Evolutionary conservation across 1,284 basidiomycete genomes (phyloP).

Genomic region (Afroboletus lepidellus): DNA sequence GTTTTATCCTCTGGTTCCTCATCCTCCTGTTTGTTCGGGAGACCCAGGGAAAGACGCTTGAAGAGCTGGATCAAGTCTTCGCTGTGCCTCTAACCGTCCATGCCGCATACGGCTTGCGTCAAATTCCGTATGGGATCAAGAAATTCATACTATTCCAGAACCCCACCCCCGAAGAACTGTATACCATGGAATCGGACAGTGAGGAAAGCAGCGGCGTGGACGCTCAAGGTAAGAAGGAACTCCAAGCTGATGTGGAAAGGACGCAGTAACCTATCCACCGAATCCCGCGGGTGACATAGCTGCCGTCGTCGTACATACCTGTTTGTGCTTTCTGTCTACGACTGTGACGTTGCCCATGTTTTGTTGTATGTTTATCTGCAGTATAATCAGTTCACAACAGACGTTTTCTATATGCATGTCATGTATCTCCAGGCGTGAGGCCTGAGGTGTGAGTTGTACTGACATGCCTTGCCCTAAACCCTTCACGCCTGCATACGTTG

Average conservation of each 20-base stretch:
- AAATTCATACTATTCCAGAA: constrained; percentile 34
- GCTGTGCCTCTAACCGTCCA: constrained; percentile 62
- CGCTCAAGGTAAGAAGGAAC: constrained; percentile 23
- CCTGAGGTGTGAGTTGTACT: too few species aligned
- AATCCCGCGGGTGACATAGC: too few species aligned
- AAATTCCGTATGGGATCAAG: constrained; percentile 35
- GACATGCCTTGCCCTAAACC: too few species aligned
- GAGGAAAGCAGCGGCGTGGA: constrained; percentile 28
- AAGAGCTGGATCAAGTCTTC: constrained; percentile 69
- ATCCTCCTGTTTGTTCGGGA: constrained; percentile 72
- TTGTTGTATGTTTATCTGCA: too few species aligned
- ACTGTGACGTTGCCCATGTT: too few species aligned
- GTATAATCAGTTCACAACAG: too few species aligned
- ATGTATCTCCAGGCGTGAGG: too few species aligned
- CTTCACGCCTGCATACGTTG: too few species aligned
- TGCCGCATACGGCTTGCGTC: constrained; percentile 49
- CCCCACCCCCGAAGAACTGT: constrained; percentile 25
- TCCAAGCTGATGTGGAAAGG: constrained; percentile 10
- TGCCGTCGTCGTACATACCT: background rate
- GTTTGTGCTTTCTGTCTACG: too few species aligned
- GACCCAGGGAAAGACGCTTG: constrained; percentile 79
- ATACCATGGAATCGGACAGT: constrained; percentile 21
- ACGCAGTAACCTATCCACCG: too few species aligned
- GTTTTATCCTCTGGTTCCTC: constrained; percentile 38
- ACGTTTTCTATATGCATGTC: too few species aligned